phyloP scores from a whole-genome alignment of 345 rosid species.

The Corchorus capsularis region DNA sequence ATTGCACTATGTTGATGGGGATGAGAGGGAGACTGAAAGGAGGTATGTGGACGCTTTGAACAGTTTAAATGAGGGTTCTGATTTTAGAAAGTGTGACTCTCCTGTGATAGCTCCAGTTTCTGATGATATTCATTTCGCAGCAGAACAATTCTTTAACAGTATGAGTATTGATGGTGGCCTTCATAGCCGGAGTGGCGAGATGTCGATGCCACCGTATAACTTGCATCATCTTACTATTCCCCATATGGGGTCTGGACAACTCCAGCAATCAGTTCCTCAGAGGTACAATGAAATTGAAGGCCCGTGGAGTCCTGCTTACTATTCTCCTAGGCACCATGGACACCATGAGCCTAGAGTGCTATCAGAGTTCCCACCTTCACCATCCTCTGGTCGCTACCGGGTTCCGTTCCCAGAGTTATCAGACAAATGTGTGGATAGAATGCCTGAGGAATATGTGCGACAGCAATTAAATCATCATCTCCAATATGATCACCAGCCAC shows the following conservation, averaged over 20 bases:
- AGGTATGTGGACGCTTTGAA: conserved; percentile 96
- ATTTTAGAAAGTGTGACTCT: conserved; percentile 64
- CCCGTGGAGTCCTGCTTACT: conserved; percentile 72
- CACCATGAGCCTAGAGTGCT: conserved; percentile 67
- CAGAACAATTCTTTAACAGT: conserved; percentile 43
- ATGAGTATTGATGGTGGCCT: conserved; percentile 59
- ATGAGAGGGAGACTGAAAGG: conserved; percentile 82
- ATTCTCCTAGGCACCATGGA: conserved; percentile 87
- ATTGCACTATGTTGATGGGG: conserved; percentile 65
- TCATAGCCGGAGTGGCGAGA: conserved; percentile 57
- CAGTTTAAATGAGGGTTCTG: conserved; percentile 70
- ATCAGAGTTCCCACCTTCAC: conserved; percentile 72
- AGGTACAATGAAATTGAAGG: conserved; percentile 80
- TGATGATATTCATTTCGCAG: conserved; percentile 43
- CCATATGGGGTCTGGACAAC: conserved; percentile 40
- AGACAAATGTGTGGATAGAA: conserved; percentile 61
- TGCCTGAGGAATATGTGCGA: conserved; percentile 72
- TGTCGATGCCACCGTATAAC: conserved; percentile 55
- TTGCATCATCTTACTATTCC: conserved; percentile 56
- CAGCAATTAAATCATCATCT: conserved; percentile 60
- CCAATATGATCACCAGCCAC: conserved; percentile 56
- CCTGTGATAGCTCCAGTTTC: conserved; percentile 30
- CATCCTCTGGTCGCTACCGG: conserved; percentile 70
- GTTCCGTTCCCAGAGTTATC: conserved; percentile 67
- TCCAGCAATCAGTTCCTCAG: conserved; percentile 49